These are phyloP conservation scores for Mucor velutinosus DNA, from an alignment of 371 early-diverging fungal genomes.

Conservation along the genomic window DNA sequence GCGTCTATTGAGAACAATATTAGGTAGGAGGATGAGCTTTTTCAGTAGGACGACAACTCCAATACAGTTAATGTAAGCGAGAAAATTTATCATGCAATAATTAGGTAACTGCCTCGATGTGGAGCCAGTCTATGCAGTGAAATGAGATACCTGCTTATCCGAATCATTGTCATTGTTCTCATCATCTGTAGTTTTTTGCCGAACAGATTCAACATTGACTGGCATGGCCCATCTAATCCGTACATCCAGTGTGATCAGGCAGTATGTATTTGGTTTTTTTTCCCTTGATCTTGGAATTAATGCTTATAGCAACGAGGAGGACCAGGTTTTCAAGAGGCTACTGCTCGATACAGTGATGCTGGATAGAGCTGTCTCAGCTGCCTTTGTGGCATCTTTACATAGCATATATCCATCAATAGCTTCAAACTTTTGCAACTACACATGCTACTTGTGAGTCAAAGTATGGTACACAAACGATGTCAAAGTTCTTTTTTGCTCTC, in stretches of 20 bases:
- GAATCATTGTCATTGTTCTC: neutral
- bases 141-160: constrained; percentile 10
- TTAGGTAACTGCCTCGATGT: constrained; percentile 32
- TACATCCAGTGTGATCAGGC: constrained; percentile 77
- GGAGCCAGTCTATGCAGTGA: constrained; percentile 39
- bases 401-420: too few species aligned
- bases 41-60: constrained; percentile 74
- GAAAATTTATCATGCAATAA: too few species aligned
- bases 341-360: neutral
- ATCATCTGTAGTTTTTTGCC: constrained; percentile 37
- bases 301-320: constrained; percentile 3
- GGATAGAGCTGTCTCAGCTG: neutral
- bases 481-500: too few species aligned
- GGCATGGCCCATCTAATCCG: constrained; percentile 72
- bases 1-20: constrained; percentile 60
- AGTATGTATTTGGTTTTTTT: constrained; percentile 65
- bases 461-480: too few species aligned
- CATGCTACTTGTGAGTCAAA: too few species aligned
- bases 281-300: constrained; percentile 13
- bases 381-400: neutral
- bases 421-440: too few species aligned
- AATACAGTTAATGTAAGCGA: neutral
- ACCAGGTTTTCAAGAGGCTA: constrained; percentile 14
- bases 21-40: constrained; percentile 56
- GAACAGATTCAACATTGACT: constrained; percentile 68